Evolutionary conservation across 495 filamentous ascomycete genomes (phyloP).

Genomic region (Aspergillus affinis): DNA sequence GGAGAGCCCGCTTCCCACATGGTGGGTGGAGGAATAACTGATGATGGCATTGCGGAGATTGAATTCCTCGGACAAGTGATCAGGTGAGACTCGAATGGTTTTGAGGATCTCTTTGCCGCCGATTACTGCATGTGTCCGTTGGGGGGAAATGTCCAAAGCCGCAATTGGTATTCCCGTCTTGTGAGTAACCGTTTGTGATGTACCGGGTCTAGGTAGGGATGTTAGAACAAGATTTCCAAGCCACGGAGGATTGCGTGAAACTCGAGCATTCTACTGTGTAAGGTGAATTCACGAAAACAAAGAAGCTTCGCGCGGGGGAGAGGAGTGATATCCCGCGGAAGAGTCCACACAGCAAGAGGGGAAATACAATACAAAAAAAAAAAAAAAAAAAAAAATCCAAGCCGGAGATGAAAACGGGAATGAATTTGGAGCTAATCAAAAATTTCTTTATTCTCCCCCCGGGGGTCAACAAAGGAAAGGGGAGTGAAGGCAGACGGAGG

Average conservation of each 20-base stretch:
- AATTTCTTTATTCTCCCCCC: no score
- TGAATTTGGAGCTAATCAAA: neutral
- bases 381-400: slow-evolving; percentile 3
- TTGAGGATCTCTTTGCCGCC: slow-evolving; percentile 83
- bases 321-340: neutral
- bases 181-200: slow-evolving; percentile 72
- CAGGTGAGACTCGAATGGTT: slow-evolving; percentile 70
- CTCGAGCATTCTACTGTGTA: neutral
- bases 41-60: slow-evolving; percentile 78
- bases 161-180: slow-evolving; percentile 69
- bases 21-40: slow-evolving; percentile 64
- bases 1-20: slow-evolving; percentile 49
- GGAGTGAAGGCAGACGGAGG: slow-evolving; percentile 8
- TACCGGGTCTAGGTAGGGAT: slow-evolving; percentile 50
- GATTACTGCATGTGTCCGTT: slow-evolving; percentile 73
- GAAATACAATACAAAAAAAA: neutral
- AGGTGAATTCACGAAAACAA: neutral
- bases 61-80: slow-evolving; percentile 69
- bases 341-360: neutral
- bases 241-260: slow-evolving; percentile 1
- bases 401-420: no score
- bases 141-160: slow-evolving; percentile 75
- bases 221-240: slow-evolving; percentile 23
- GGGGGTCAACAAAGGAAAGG: slow-evolving; percentile 5
- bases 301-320: neutral